Evolutionary conservation across 306 rosid genomes (phyloP), one percentile per base, ranked within the genome.

Genomic region (Mucuna pruriens): DNA sequence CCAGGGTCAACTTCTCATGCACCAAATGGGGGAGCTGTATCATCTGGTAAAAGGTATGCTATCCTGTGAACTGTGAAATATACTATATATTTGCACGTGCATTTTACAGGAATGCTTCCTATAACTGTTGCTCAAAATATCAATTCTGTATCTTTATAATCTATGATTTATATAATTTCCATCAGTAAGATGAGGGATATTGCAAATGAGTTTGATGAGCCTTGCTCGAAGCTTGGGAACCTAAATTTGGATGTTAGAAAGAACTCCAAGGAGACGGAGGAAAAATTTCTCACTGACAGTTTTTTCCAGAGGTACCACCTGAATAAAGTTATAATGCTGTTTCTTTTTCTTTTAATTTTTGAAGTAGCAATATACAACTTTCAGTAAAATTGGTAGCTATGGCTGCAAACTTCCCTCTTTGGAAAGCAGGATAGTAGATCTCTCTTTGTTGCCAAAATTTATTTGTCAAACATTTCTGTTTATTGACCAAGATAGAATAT

Each of bases 221-320:
- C 99, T 78, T 95, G 97, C 89, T 90, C 94, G 39, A 90, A 87
- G 98, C 97, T 96, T 42, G 99, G 90, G 88, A 97, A 84, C 91
- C 88, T 96, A 76, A 96, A 93, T 84, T 87, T 96, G 90, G 97
- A 93, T 86, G 98, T 91, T 19, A 80, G 80, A 78, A 92, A 87
- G 83, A 91, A 88, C 77, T 66, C 88, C 10, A 76, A 84, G 82
- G 94, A 90, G 76, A 82, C 79, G 31, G 87, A 83, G 65, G 90
- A 82, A 77, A 78, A 87, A 65, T 29, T 77, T 85, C 82, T 71
- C 77, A 45, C 29, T 13, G 87, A 82, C 82, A 87, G 38, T 22
- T 61, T 84, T 83, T 84, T 79, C 70, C 84, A 20, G 82, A 90
- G 98, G 97, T 96, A 87, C 62, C 65, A 44, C 51, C 79, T 80